Evolutionary conservation across 2,329 filamentous ascomycete genomes (phyloP).

Genomic region (Sclerotinia glacialis): DNA sequence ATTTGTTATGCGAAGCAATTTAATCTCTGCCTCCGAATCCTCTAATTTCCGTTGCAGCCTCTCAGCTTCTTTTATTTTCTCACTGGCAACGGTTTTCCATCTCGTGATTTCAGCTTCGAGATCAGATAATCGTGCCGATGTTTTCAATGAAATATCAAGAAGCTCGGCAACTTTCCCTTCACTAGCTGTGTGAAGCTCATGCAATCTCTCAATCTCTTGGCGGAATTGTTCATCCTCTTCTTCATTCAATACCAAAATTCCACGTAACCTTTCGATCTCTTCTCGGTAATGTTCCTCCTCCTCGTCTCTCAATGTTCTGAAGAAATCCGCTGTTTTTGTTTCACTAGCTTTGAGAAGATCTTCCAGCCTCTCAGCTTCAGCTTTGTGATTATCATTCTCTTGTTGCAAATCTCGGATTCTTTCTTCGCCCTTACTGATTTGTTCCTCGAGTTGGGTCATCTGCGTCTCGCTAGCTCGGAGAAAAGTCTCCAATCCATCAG

Average conservation of each 20-base stretch:
- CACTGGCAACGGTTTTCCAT: background rate
- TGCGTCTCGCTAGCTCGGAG: constrained; percentile 2
- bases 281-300: background rate
- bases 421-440: background rate
- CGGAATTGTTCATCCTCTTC: background rate
- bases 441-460: constrained; percentile 3
- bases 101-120: constrained; percentile 1
- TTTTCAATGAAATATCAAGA: background rate
- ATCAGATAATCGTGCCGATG: constrained; percentile 1
- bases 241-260: background rate
- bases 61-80: background rate
- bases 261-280: background rate
- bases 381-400: background rate
- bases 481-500: constrained; percentile 4
- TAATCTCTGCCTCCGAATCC: background rate
- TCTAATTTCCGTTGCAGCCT: background rate
- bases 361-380: background rate
- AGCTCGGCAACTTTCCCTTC: constrained; percentile 3
- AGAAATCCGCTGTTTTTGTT: background rate
- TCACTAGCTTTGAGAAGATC: constrained; percentile 1
- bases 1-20: background rate
- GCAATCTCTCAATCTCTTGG: constrained; percentile 3
- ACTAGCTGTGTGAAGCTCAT: background rate
- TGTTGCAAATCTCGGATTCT: background rate
- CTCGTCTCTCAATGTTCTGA: background rate